phyloP scores from a whole-genome alignment of 176 grass and related monocot genomes.

The Rhynchospora tenuis region DNA sequence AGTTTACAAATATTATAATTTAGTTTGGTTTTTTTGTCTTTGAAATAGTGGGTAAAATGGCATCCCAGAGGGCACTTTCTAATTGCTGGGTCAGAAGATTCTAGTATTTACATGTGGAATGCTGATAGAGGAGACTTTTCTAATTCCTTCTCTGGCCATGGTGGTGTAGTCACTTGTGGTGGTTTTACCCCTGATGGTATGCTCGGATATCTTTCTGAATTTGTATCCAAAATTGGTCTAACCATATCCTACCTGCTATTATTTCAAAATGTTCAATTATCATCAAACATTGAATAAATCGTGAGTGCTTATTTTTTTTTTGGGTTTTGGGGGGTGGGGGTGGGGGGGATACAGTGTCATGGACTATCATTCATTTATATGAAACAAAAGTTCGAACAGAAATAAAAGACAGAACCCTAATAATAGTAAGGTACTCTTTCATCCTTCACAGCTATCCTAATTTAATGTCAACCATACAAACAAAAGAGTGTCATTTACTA shows the following conservation, averaged over 20 bases:
- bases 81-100: slow-evolving; percentile 86
- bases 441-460: no score
- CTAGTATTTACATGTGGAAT: slow-evolving; percentile 92
- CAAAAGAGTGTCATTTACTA: no score
- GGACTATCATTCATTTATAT: no score
- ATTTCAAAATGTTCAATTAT: background rate
- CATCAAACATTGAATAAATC: no score
- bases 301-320: no score
- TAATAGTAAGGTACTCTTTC: no score
- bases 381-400: no score
- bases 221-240: background rate
- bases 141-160: slow-evolving; percentile 81
- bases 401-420: no score
- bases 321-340: no score
- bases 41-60: slow-evolving; percentile 88
- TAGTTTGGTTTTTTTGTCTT: background rate
- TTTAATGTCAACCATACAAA: no score
- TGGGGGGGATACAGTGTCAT: no score
- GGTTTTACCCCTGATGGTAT: slow-evolving; percentile 85
- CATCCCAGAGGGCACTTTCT: slow-evolving; percentile 75
- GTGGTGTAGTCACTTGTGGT: slow-evolving; percentile 75
- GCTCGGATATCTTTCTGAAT: background rate
- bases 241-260: background rate
- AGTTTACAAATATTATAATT: background rate
- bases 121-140: slow-evolving; percentile 47